A percentile compares a stretch with the other conserved stretches of the same genome.
Evolutionary conservation across 371 early-diverging fungal species (phyloP).

Genomic region (Apophysomyces ossiformis): DNA sequence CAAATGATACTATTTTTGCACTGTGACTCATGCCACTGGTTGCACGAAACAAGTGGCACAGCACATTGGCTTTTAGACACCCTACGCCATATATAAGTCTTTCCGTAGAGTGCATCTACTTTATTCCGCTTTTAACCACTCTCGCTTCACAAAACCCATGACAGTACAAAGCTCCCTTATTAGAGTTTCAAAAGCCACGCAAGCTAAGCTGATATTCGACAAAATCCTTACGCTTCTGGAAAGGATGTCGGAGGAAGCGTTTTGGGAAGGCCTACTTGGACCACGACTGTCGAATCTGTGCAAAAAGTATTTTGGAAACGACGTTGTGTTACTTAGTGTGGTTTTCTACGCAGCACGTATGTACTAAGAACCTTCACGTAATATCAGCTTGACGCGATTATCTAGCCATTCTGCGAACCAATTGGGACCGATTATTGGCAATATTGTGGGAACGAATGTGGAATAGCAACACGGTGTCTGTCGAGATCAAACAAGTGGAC

Average conservation of each 20-base stretch:
- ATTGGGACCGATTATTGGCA: constrained; percentile 29
- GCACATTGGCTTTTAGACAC: neutral
- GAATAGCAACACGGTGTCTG: constrained; percentile 10
- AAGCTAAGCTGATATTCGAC: constrained; percentile 18
- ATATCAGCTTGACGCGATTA: neutral
- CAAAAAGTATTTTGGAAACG: constrained; percentile 47
- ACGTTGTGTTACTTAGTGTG: constrained; percentile 38
- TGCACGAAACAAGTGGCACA: constrained; percentile 7
- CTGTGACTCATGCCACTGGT: too few species aligned
- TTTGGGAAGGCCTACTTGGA: constrained; percentile 38
- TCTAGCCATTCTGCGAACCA: constrained; percentile 37
- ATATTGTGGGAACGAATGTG: constrained; percentile 11
- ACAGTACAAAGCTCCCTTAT: neutral
- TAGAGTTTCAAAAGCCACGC: constrained; percentile 6
- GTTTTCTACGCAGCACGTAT: constrained; percentile 39
- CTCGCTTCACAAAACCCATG: neutral
- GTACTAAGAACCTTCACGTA: neutral
- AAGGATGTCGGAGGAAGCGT: constrained; percentile 31
- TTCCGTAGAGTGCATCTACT: too few species aligned
- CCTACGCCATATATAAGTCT: neutral
- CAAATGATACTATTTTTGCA: too few species aligned
- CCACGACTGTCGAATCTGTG: constrained; percentile 31
- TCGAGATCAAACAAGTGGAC: constrained; percentile 20
- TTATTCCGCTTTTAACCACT: neutral
- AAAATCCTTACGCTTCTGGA: constrained; percentile 33